phyloP scores from a whole-genome alignment of 306 rosid genomes.

The Arachis hypogaea region DNA sequence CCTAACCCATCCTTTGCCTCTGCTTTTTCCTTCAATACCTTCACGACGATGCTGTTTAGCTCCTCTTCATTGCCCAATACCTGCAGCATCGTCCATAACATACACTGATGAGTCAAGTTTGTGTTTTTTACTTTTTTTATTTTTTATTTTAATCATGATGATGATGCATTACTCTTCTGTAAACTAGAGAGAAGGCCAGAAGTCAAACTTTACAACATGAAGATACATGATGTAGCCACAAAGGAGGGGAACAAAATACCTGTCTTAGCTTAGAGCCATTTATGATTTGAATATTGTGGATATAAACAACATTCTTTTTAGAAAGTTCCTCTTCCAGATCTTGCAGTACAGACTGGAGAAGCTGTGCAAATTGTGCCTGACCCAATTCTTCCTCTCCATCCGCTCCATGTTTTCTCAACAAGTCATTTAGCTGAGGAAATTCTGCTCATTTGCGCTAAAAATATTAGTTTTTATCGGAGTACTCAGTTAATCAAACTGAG shows the following conservation, averaged over 20 bases:
- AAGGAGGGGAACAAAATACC: constrained; percentile 46
- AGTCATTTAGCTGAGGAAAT: constrained; percentile 68
- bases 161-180: constrained; percentile 12
- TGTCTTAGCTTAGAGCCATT: constrained; percentile 78
- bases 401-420: constrained; percentile 68
- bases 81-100: constrained; percentile 58
- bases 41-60: constrained; percentile 51
- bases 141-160: constrained; percentile 12
- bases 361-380: constrained; percentile 93
- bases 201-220: constrained; percentile 19
- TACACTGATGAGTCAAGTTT: constrained; percentile 20
- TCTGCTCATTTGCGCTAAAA: constrained; percentile 58
- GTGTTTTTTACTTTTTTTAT: not conserved
- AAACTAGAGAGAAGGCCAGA: constrained; percentile 29
- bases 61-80: constrained; percentile 72
- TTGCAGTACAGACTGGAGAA: constrained; percentile 85
- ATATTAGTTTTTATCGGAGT: constrained; percentile 30
- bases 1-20: constrained; percentile 45
- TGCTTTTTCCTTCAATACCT: constrained; percentile 56
- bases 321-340: constrained; percentile 78
- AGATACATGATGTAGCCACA: constrained; percentile 8
- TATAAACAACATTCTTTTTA: constrained; percentile 51
- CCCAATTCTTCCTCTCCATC: constrained; percentile 83
- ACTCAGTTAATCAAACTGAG: constrained; percentile 11
- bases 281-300: constrained; percentile 62